Base-by-base conservation (phyloP, 2,329 filamentous ascomycete genomes). In the Colletotrichum sublineola region DNA sequence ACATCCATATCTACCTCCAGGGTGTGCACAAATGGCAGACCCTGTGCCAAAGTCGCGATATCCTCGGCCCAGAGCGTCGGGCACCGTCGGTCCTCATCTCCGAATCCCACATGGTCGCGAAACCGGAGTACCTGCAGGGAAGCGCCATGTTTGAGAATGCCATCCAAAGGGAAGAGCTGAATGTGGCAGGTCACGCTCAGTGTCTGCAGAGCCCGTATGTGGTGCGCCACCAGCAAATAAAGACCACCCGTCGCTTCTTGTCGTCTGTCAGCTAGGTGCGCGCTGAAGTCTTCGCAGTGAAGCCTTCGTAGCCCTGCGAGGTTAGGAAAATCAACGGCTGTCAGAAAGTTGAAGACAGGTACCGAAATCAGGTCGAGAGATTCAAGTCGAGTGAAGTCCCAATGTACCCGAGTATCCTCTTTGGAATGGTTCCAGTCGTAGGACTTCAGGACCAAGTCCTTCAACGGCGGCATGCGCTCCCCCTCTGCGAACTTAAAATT, bases 1-100 rank as follows among this genome's bases (percentile, higher is more conserved):
- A 76, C 74, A 71, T 87, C 85, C 80, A 87, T 81, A 76, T 87
- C 86, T 12, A 88, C 74, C 76, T 87, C 86, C 6, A 87, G 81
- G 0, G 79, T 80, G 38, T 81, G 80, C 4, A 87, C 78, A 4
- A 74, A 60, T 5, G 71, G 72, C 7, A 87, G 73, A 3, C 71
- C 68, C 2, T 64, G 70, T 0, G 83, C 79, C 3, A 87, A 79
- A 0, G 63, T 50, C 3, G 76, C 68, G 12, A 86, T 68, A 57
- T 83, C 79, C n/a, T 67, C 76, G 2, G 77, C 71, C 31, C 73
- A 73, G 48, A 87, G 68, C 2, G 84, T 86, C 5, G 85, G 85
- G 64, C 85, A 86, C 15, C 73, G 77, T 36, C 77, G 77, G 55
- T 79, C 76, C 61, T 86, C 83, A 60, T 87, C 83, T 11, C 76